These are phyloP conservation scores for Hymenotorrendiella dingleyae DNA, from an alignment of 2,329 filamentous ascomycete genomes.

Conservation along the genomic window DNA sequence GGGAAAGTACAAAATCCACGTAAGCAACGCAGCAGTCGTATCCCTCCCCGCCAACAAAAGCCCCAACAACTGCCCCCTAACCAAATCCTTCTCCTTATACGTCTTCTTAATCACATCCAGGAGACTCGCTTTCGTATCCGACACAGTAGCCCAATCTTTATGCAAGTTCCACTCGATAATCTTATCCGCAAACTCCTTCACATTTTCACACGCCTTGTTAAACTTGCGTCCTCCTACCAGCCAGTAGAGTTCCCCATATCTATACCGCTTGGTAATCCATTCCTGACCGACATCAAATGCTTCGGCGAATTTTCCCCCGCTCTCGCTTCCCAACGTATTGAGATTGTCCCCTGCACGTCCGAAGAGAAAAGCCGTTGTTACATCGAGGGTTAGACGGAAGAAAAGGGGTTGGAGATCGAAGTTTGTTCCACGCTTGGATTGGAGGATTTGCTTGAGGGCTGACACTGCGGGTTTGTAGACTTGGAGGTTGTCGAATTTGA, in stretches of 20 bases:
- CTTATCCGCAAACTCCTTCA: constrained; percentile 15
- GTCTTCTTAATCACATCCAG: too few species aligned
- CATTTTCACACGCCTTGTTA: constrained; percentile 16
- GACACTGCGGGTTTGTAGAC: constrained; percentile 45
- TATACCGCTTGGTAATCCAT: constrained; percentile 17
- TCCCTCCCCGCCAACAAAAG: constrained; percentile 37
- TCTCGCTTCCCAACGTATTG: too few species aligned
- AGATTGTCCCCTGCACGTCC: too few species aligned
- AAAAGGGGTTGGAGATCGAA: constrained; percentile 54
- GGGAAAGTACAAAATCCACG: constrained; percentile 31
- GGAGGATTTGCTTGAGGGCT: constrained; percentile 26
- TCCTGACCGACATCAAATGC: constrained; percentile 30
- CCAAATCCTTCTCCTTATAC: too few species aligned
- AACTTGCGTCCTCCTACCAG: constrained; percentile 15
- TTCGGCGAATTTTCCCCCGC: constrained; percentile 10
- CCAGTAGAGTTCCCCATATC: constrained; percentile 15
- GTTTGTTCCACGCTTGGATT: constrained; percentile 13
- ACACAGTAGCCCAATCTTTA: too few species aligned
- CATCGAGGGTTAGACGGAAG: constrained; percentile 50
- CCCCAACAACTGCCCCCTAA: constrained; percentile 30
- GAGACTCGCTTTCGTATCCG: too few species aligned
- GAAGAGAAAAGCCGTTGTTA: constrained; percentile 51
- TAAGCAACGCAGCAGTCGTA: constrained; percentile 36
- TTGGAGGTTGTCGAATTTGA: constrained; percentile 26
- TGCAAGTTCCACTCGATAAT: constrained; percentile 34